Base-by-base conservation (phyloP, 495 filamentous ascomycete species). In the Cairneyella variabilis region DNA sequence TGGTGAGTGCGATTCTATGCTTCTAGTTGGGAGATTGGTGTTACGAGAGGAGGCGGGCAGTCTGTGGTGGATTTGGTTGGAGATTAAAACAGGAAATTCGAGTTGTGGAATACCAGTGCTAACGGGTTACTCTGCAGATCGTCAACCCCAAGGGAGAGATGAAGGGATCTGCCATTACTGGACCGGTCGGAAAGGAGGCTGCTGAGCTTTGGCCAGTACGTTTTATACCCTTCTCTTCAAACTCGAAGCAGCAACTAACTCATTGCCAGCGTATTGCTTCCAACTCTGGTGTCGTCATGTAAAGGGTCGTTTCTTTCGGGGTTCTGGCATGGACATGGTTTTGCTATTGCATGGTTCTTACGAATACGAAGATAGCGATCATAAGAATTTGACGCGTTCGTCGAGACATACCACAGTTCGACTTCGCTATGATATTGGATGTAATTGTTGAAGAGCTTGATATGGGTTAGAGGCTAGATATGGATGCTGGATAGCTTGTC, bases 131-230 rank as follows among this genome's bases (percentile, higher is more conserved):
- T 14, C 52, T 44, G 39, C 68, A 95, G 91, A 99, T 97, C 69
- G 95, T 99, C 81, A 99, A 99, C 82, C 90, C 91, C 75, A 99
- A 99, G 86, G 93, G 93, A 77, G 93, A 99, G 80, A 99, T 99
- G 93, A 99, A 99, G 84, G 93, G 93, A 69, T 95, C 89, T 57
- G 93, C 93, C 72, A 97, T 99, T 70, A 99, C 93, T 62, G 93
- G 93, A 53, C 95, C 95, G 51, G 95, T 99, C 70, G 93, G 95
- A 71, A 99, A 98, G 86, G 93, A 98, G 76, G 95, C 93, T 72
- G 93, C 93, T 73, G 93, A 98, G 79, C 83, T 97, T 69, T 98
- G 93, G 93, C 93, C 93, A 73, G 88, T 92, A 79, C 74, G 86
- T 76, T 54, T 14, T n/a, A 12, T 32, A 40, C 30, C 12, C 11